Percentiles rank a stretch among this genome's conserved stretches.
These are phyloP conservation scores for Arthrobotrys sinensis DNA, from an alignment of 2,329 filamentous ascomycete genomes.

Conservation along the genomic window DNA sequence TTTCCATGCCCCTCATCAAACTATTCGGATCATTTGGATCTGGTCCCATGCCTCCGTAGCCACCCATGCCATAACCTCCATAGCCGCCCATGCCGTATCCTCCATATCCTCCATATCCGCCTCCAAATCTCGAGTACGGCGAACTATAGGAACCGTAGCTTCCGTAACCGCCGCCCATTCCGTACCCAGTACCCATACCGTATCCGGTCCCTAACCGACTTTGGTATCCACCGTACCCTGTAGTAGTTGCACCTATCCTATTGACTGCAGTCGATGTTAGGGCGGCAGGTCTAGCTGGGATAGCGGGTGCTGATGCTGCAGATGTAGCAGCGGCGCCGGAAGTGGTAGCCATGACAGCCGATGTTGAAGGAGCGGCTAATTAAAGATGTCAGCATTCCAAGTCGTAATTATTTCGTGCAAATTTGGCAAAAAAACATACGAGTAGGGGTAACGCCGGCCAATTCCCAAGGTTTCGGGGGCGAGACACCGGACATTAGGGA, in stretches of 20 bases:
- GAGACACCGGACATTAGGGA: conserved; percentile 75
- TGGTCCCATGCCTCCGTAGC: conserved; percentile 70
- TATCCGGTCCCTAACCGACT: conserved; percentile 67
- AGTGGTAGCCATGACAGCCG: conserved; percentile 67
- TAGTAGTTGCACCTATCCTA: conserved; percentile 78
- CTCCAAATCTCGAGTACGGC: conserved; percentile 68
- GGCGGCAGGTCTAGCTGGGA: conserved; percentile 86
- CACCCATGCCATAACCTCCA: conserved; percentile 68
- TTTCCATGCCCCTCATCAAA: conserved; percentile 93
- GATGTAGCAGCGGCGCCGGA: conserved; percentile 68
- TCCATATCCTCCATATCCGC: conserved; percentile 66
- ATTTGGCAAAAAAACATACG: conserved; percentile 69
- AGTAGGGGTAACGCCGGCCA: conserved; percentile 76
- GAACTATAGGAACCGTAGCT: conserved; percentile 65
- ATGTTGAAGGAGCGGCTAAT: conserved; percentile 52
- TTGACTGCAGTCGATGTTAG: conserved; percentile 80
- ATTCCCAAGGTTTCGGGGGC: conserved; percentile 98
- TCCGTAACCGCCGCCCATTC: conserved; percentile 66
- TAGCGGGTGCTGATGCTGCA: conserved; percentile 74
- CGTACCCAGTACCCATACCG: conserved; percentile 64
- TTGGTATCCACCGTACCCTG: conserved; percentile 65
- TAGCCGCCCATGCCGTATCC: conserved; percentile 68
- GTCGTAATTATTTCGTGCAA: conserved; percentile 23
- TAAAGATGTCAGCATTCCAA: conserved; percentile 48
- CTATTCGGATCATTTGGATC: conserved; percentile 92